These are phyloP conservation scores for Solanum arcanum DNA, from an alignment of 257 asterid species.

Conservation along the genomic window DNA sequence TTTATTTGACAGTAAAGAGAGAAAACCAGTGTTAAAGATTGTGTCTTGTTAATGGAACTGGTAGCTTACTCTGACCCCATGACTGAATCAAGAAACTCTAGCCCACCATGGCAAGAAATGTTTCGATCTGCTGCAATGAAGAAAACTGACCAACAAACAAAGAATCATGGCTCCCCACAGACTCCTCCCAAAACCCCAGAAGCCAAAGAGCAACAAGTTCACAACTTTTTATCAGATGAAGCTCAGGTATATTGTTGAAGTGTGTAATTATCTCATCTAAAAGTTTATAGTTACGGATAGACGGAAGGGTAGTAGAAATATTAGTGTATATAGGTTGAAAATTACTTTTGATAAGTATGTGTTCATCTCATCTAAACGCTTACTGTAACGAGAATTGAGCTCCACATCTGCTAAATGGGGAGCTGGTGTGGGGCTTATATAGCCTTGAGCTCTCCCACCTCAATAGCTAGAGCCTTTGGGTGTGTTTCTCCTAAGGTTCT, in stretches of 20 bases:
- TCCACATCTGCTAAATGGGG: neutral
- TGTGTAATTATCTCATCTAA: neutral
- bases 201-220: constrained; percentile 4
- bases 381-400: neutral
- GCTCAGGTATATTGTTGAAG: constrained; percentile 12
- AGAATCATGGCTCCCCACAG: neutral
- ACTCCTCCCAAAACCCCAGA: neutral
- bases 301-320: neutral
- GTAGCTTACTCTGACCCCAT: constrained; percentile 53
- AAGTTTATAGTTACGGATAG: neutral
- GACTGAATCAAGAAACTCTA: constrained; percentile 27
- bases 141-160: constrained; percentile 28
- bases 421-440: neutral
- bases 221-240: constrained; percentile 24
- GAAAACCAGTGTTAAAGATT: neutral
- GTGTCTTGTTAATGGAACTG: constrained; percentile 30
- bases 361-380: neutral
- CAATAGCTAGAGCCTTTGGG: neutral
- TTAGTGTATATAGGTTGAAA: neutral
- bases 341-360: neutral
- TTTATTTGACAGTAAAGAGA: neutral
- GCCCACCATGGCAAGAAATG: constrained; percentile 88
- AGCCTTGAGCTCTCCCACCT: neutral
- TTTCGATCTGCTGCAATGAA: constrained; percentile 75
- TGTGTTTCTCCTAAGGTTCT: neutral